These are phyloP conservation scores for Inga oerstediana DNA, from an alignment of 306 rosid genomes.

Conservation along the genomic window DNA sequence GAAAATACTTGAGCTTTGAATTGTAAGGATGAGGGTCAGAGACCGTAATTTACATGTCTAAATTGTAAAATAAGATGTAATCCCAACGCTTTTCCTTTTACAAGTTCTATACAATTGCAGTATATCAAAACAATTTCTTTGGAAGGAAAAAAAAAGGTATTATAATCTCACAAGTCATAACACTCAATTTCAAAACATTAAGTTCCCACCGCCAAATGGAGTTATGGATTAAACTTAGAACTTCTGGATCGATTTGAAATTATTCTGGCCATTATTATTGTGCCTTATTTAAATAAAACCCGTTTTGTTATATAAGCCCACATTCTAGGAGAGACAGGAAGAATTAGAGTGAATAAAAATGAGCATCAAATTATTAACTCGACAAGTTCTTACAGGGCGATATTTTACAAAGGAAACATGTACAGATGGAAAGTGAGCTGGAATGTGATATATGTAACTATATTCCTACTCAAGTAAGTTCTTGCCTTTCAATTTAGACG, in stretches of 20 bases:
- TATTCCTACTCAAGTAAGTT: constrained; percentile 40
- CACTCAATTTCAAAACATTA: not conserved
- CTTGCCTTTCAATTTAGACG: constrained; percentile 57
- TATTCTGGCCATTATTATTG: not conserved
- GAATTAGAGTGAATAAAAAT: constrained; percentile 28
- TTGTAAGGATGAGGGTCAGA: not conserved
- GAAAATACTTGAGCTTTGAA: not conserved
- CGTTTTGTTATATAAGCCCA: not conserved
- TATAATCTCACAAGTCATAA: not conserved
- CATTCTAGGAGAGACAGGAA: constrained; percentile 15
- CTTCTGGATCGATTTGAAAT: not conserved
- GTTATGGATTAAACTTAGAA: not conserved
- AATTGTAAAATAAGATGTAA: not conserved
- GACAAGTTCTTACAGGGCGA: constrained; percentile 30
- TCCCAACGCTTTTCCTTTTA: not conserved
- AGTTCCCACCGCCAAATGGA: not conserved
- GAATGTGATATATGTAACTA: constrained; percentile 34
- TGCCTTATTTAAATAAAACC: not conserved
- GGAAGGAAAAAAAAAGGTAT: not conserved
- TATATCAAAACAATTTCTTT: not conserved
- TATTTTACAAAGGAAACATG: constrained; percentile 44
- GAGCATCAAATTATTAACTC: constrained; percentile 30
- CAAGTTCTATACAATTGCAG: too few species aligned
- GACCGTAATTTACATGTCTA: not conserved
- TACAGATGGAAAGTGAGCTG: constrained; percentile 33